A percentile compares a stretch with the other conserved stretches of the same genome.
phyloP scores from a whole-genome alignment of 768 basidiomycete genomes.

The Erythrobasidium yunnanense region DNA sequence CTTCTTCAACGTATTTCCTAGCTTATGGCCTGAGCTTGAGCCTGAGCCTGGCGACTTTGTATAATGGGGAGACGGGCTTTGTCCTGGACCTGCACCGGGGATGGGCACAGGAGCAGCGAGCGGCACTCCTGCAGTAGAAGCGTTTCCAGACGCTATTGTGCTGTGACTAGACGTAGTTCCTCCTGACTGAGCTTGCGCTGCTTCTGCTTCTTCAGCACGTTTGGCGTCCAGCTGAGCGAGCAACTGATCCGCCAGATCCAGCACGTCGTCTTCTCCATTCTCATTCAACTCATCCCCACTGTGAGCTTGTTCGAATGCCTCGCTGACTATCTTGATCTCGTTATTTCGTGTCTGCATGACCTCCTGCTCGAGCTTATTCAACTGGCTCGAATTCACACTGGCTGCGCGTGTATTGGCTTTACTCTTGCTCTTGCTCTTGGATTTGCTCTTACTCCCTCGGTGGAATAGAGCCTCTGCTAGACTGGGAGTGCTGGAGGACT shows the following conservation, averaged over 20 bases:
- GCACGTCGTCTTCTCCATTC: constrained; percentile 15
- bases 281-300: neutral
- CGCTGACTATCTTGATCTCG: constrained; percentile 3
- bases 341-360: neutral
- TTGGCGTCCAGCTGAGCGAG: constrained; percentile 23
- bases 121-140: neutral
- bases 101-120: constrained; percentile 11
- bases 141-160: neutral
- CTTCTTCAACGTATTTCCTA: too few relatives aligned
- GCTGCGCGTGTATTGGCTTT: neutral
- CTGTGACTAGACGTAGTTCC: neutral
- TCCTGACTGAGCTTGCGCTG: neutral
- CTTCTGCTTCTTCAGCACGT: neutral
- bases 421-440: neutral
- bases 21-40: too few relatives aligned
- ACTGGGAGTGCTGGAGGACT: neutral
- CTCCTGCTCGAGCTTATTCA: neutral
- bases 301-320: neutral
- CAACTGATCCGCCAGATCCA: constrained; percentile 24
- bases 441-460: neutral
- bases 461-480: neutral
- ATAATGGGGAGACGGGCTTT: too few relatives aligned
- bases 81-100: too few relatives aligned
- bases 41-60: too few relatives aligned
- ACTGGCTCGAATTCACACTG: neutral